These are phyloP conservation scores for Neurospora sp. DNA, from an alignment of 495 filamentous ascomycete genomes.

Conservation along the genomic window DNA sequence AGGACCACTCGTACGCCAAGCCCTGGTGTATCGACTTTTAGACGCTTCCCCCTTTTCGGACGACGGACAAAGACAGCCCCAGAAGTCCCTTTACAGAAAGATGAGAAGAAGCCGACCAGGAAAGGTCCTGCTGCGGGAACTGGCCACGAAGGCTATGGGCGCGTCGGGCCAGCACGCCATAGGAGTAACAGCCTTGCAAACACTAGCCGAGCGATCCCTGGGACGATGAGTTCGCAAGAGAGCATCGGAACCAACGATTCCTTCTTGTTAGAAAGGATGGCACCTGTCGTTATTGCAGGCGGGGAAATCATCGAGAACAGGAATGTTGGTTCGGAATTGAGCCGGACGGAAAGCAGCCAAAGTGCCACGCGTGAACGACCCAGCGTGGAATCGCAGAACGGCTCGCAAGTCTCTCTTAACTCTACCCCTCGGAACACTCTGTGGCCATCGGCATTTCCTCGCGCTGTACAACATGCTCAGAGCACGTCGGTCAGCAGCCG, in stretches of 20 bases:
- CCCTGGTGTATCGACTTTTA: conserved; percentile 32
- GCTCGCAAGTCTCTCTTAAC: conserved; percentile 32
- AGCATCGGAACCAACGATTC: conserved; percentile 37
- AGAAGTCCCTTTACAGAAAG: conserved; percentile 38
- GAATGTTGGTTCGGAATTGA: conserved; percentile 43
- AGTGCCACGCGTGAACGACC: conserved; percentile 40
- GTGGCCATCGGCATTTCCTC: conserved; percentile 44
- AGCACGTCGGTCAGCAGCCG: conserved; percentile 19
- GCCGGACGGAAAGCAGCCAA: conserved; percentile 53
- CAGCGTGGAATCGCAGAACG: conserved; percentile 40
- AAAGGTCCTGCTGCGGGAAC: conserved; percentile 90
- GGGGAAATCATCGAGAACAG: conserved; percentile 52
- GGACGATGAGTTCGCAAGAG: conserved; percentile 39
- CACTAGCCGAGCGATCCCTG: conserved; percentile 35
- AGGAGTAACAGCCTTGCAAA: conserved; percentile 46
- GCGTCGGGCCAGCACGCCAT: conserved; percentile 48
- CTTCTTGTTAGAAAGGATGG: conserved; percentile 63
- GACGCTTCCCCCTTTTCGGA: conserved; percentile 67
- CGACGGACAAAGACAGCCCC: conserved; percentile 60
- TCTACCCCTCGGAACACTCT: conserved; percentile 30
- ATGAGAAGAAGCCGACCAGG: conserved; percentile 45
- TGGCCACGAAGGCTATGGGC: conserved; percentile 91
- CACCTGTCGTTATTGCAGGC: conserved; percentile 80
- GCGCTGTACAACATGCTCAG: conserved; percentile 4
- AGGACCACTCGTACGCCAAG: conserved; percentile 36